phyloP scores from a whole-genome alignment of 208 protist species.

The Leishmania braziliensis region DNA sequence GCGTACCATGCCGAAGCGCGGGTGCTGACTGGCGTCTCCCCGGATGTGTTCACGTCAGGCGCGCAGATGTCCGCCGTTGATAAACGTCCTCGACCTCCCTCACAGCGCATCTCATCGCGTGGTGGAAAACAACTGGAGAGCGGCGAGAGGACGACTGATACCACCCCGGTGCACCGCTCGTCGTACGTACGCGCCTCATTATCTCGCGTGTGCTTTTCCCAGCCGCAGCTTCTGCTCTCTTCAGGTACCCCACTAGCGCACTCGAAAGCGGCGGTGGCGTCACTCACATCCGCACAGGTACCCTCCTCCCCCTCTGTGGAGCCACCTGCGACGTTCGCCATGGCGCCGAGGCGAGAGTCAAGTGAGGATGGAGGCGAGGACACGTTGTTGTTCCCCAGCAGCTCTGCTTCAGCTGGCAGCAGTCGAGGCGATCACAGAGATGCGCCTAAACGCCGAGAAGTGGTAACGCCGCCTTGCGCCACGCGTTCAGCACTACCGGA shows the following conservation, averaged over 20 bases:
- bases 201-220: conserved; percentile 19
- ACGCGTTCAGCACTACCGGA: not conserved
- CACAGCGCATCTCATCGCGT: not conserved
- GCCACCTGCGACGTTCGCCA: not conserved
- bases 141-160: not conserved
- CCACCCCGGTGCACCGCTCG: not conserved
- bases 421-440: not conserved
- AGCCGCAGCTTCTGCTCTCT: conserved; percentile 16
- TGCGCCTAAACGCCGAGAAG: not conserved
- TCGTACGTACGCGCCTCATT: not conserved
- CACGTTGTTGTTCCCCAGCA: conserved; percentile 19
- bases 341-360: not conserved
- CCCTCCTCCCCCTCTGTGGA: not conserved
- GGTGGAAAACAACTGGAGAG: too few species aligned
- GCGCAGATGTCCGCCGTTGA: not conserved
- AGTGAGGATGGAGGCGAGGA: conserved; percentile 18
- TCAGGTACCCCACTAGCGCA: not conserved
- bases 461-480: not conserved
- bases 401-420: not conserved
- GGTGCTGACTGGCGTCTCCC: conserved; percentile 14
- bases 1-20: conserved; percentile 22
- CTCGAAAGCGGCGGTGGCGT: not conserved
- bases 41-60: not conserved
- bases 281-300: not conserved
- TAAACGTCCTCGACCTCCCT: not conserved